A percentile compares a stretch with the other conserved stretches of the same genome.
Evolutionary conservation across 1,139 yeast genomes (phyloP).

Genomic region (Debaryomycetaceae sp.): DNA sequence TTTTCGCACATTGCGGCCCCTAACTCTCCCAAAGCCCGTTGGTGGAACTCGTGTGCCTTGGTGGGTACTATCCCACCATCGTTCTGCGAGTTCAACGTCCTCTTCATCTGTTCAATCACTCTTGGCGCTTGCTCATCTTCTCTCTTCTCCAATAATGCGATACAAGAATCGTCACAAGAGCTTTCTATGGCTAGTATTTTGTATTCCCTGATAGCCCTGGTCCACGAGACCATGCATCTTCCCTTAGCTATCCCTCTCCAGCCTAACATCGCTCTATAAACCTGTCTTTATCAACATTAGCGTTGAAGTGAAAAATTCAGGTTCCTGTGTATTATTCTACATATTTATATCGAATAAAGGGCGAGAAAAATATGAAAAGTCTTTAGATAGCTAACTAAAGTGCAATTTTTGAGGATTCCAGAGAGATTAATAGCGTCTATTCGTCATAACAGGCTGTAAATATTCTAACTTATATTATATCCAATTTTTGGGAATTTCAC

Average conservation of each 20-base stretch:
- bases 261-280: neutral
- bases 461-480: no score
- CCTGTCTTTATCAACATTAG: constrained; percentile 1
- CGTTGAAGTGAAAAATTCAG: neutral
- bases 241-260: neutral
- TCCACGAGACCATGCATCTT: neutral
- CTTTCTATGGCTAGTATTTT: constrained; percentile 83
- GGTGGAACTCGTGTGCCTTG: constrained; percentile 80
- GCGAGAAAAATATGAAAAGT: constrained; percentile 3
- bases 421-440: neutral
- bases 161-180: constrained; percentile 94
- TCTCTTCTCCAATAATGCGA: constrained; percentile 63
- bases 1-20: constrained; percentile 23
- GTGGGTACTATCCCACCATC: constrained; percentile 90
- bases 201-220: constrained; percentile 28
- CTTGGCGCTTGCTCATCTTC: constrained; percentile 35
- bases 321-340: constrained; percentile 2
- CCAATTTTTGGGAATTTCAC: neutral
- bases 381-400: neutral
- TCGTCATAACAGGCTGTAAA: no score
- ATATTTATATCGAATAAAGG: constrained; percentile 2
- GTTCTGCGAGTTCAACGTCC: constrained; percentile 61
- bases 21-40: constrained; percentile 39
- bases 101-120: constrained; percentile 58
- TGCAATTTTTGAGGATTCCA: neutral